A percentile compares a stretch with the other conserved stretches of the same genome.
phyloP scores from a whole-genome alignment of 208 protist genomes.

The Acanthamoeba castellanii region DNA sequence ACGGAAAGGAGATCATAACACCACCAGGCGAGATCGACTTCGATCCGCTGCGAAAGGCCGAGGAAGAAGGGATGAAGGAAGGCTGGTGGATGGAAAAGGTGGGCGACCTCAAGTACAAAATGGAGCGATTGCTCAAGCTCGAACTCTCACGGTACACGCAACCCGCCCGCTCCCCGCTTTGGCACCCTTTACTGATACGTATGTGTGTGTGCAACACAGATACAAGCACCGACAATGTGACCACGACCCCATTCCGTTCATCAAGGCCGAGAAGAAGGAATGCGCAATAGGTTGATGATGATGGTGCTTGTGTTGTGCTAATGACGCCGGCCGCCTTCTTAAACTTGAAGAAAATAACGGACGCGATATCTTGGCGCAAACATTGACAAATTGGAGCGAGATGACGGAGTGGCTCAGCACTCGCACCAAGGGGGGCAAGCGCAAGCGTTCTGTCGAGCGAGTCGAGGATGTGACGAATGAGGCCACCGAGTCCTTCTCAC shows the following conservation, averaged over 20 bases:
- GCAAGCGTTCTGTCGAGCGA: not conserved
- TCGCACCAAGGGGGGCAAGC: not conserved
- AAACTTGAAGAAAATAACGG: not conserved
- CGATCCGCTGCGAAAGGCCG: not conserved
- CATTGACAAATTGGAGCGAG: not conserved
- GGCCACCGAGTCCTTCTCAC: not conserved
- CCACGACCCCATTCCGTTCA: constrained; percentile 35
- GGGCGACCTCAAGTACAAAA: constrained; percentile 60
- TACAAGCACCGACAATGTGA: constrained; percentile 36
- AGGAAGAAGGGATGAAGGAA: constrained; percentile 18
- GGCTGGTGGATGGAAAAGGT: constrained; percentile 71
- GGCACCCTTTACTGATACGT: not conserved
- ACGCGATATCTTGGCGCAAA: not conserved
- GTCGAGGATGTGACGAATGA: not conserved
- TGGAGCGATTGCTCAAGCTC: constrained; percentile 37
- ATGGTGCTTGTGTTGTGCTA: too few species aligned
- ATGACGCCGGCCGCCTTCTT: too few species aligned
- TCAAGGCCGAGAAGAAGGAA: constrained; percentile 52
- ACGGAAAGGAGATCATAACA: constrained; percentile 4
- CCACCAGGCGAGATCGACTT: not conserved
- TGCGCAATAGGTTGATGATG: not conserved
- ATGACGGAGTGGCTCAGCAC: not conserved
- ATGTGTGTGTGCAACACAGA: not conserved
- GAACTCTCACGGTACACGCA: constrained; percentile 22
- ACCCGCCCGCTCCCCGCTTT: not conserved